These are phyloP conservation scores for Tricholoma saponaceum DNA, from an alignment of 768 basidiomycete genomes.

Conservation along the genomic window DNA sequence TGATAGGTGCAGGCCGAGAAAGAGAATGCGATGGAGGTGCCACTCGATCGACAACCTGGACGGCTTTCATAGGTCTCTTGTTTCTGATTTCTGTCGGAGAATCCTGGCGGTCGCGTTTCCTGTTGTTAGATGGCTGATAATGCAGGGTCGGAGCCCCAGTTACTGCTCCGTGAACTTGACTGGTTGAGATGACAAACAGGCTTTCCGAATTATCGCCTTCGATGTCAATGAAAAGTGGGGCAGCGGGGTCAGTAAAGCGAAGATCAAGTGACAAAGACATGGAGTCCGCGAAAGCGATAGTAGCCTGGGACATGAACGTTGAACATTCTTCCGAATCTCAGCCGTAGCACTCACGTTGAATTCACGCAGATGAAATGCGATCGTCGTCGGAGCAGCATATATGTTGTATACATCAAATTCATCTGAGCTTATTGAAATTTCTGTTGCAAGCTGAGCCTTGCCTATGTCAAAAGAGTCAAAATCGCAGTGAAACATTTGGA, in stretches of 20 bases:
- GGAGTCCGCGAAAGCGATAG: constrained; percentile 74
- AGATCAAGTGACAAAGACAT: constrained; percentile 62
- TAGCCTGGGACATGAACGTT: constrained; percentile 69
- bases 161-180: constrained; percentile 44
- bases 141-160: constrained; percentile 21
- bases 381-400: constrained; percentile 54
- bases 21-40: constrained; percentile 13
- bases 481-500: background rate
- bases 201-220: constrained; percentile 62
- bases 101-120: constrained; percentile 44
- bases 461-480: constrained; percentile 32
- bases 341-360: constrained; percentile 55
- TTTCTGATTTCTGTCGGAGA: constrained; percentile 36
- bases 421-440: constrained; percentile 69
- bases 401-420: constrained; percentile 81
- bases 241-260: constrained; percentile 70
- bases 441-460: constrained; percentile 64
- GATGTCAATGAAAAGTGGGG: constrained; percentile 74
- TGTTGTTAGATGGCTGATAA: constrained; percentile 20
- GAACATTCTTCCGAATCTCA: background rate
- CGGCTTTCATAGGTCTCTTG: constrained; percentile 53
- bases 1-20: background rate
- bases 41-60: constrained; percentile 29
- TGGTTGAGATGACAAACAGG: constrained; percentile 79
- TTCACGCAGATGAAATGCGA: constrained; percentile 80